Evolutionary conservation across 805 yeast species (phyloP).

Genomic region (Saturnispora bothae): DNA sequence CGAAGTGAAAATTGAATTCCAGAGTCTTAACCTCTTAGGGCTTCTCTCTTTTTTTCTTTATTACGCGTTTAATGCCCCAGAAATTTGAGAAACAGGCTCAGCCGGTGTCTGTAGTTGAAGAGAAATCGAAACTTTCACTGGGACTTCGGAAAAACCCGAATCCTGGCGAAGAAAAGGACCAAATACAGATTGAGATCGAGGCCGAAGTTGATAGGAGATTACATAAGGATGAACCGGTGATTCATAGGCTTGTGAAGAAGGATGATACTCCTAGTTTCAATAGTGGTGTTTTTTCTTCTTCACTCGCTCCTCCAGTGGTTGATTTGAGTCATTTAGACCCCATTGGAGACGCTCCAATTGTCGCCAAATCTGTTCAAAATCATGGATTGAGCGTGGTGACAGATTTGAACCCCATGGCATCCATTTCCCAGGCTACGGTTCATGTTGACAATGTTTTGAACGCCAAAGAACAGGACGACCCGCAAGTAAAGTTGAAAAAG

Average conservation of each 20-base stretch:
- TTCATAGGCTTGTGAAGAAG: too few species aligned
- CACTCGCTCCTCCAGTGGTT: too few species aligned
- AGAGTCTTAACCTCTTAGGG: too few species aligned
- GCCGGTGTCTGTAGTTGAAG: slow-evolving; percentile 11
- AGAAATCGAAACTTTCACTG: slow-evolving; percentile 21
- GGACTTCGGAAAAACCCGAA: slow-evolving; percentile 15
- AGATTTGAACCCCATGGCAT: slow-evolving; percentile 8
- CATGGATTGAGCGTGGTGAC: slow-evolving; percentile 14
- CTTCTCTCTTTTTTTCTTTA: background rate
- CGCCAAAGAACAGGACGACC: background rate
- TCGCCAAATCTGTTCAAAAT: too few species aligned
- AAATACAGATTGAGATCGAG: slow-evolving; percentile 18
- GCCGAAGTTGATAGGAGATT: slow-evolving; percentile 18
- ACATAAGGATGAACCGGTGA: too few species aligned
- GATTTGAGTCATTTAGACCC: too few species aligned
- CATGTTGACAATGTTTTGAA: slow-evolving; percentile 4
- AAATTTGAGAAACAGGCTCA: background rate
- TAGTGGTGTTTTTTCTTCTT: too few species aligned
- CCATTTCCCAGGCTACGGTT: slow-evolving; percentile 8
- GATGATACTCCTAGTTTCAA: too few species aligned
- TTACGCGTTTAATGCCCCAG: background rate
- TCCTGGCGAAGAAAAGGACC: slow-evolving; percentile 9
- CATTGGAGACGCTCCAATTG: too few species aligned
- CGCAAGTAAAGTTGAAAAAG: slow-evolving; percentile 6
- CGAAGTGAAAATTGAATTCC: too few species aligned